phyloP scores from a whole-genome alignment of 768 basidiomycete species.

The Tulasnella sp. region DNA sequence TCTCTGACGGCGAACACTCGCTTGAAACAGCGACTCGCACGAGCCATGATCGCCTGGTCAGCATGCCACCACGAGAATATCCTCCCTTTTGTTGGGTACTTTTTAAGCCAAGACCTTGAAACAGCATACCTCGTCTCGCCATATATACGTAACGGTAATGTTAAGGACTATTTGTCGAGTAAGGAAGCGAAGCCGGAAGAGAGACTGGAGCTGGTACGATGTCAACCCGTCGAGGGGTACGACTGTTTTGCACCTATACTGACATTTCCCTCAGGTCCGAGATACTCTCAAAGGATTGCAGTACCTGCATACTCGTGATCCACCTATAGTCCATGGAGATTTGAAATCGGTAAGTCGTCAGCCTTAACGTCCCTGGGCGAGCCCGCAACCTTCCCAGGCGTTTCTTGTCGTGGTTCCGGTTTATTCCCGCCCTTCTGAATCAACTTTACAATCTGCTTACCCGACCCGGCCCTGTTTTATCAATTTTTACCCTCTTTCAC shows the following conservation, averaged over 20 bases:
- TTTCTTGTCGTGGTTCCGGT: background rate
- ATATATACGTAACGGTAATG: background rate
- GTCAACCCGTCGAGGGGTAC: background rate
- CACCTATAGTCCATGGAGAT: background rate
- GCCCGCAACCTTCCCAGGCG: background rate
- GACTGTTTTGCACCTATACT: background rate
- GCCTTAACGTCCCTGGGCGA: background rate
- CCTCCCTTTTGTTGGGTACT: slow-evolving; percentile 14
- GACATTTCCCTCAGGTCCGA: background rate
- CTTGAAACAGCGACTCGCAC: background rate
- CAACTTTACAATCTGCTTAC: background rate
- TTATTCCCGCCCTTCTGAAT: background rate
- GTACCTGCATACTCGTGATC: background rate
- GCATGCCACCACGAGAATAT: background rate
- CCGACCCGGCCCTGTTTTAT: background rate
- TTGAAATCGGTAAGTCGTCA: background rate
- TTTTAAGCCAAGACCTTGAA: background rate
- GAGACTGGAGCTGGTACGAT: background rate
- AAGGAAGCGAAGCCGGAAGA: background rate
- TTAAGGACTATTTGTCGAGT: background rate
- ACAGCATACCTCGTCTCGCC: slow-evolving; percentile 1
- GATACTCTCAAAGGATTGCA: background rate
- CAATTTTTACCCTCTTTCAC: background rate
- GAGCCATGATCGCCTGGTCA: slow-evolving; percentile 11
- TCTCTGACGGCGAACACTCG: background rate